Conservation (phyloP, 1,139 yeast genomes). For the Taiozyma sp. region DNA sequence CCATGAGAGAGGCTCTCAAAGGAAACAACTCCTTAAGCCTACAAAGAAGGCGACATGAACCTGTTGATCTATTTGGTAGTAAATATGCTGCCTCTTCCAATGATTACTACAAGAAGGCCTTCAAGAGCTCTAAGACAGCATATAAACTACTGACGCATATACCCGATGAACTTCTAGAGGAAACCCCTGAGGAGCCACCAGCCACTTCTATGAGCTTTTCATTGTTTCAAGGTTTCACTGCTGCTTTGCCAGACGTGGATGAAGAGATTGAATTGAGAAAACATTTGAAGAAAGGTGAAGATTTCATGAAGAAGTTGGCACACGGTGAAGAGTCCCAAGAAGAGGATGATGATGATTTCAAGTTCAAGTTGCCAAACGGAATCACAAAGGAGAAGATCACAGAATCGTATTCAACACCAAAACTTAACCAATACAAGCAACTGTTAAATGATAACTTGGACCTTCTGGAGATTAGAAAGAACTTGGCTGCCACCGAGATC, state of each 20-base stretch:
- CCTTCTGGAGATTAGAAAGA: conserved; percentile 54
- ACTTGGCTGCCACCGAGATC: conserved; percentile 57
- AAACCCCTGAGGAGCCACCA: conserved; percentile 35
- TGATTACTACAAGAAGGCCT: conserved; percentile 27
- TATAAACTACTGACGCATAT: conserved; percentile 42
- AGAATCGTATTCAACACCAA: conserved; percentile 33
- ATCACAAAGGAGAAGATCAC: conserved; percentile 34
- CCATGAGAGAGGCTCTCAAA: conserved; percentile 38
- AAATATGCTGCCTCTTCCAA: conserved; percentile 22
- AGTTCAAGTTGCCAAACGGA: conserved; percentile 30
- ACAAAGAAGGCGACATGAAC: conserved; percentile 7
- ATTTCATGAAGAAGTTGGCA: conserved; percentile 15
- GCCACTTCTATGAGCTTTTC: conserved; percentile 31
- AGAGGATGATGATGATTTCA: conserved; percentile 17
- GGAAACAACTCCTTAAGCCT: conserved; percentile 22
- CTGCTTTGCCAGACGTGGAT: conserved; percentile 43
- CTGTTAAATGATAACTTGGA: conserved; percentile 43
- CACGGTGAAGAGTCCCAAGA: conserved; percentile 12
- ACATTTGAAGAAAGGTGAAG: conserved; percentile 13
- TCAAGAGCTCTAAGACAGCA: conserved; percentile 32
- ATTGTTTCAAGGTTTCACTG: conserved; percentile 62
- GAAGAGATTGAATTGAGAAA: conserved; percentile 28
- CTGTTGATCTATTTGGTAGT: conserved; percentile 25
- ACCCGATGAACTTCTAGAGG: conserved; percentile 50
- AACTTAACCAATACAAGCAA: conserved; percentile 32